phyloP scores from a whole-genome alignment of 495 filamentous ascomycete species.

The Penicillium atrosanguineum region DNA sequence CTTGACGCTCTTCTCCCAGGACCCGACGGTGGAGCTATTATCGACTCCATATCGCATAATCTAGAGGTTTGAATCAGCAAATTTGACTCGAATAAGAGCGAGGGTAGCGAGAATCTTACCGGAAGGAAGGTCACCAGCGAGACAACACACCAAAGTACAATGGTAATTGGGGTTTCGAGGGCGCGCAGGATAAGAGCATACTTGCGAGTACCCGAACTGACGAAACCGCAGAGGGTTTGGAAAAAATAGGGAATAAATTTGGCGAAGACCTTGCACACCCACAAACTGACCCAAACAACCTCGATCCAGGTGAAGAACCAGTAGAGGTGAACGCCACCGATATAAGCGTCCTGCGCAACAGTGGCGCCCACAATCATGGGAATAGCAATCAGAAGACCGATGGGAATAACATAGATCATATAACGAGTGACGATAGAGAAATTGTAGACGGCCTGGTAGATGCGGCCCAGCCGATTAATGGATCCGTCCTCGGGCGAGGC shows the following conservation, averaged over 20 bases:
- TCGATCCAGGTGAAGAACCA: conserved; percentile 92
- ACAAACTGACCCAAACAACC: conserved; percentile 83
- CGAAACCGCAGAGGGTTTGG: conserved; percentile 82
- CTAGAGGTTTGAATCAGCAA: conserved; percentile 20
- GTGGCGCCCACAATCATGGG: conserved; percentile 77
- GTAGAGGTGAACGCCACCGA: conserved; percentile 66
- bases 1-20: conserved; percentile 63
- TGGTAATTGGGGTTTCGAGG: conserved; percentile 78
- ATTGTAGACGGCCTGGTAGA: conserved; percentile 81
- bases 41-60: conserved; percentile 55
- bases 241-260: conserved; percentile 78
- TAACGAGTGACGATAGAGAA: conserved; percentile 88
- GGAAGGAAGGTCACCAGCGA: conserved; percentile 76
- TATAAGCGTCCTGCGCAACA: conserved; percentile 46
- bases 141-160: conserved; percentile 84
- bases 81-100: background rate
- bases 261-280: conserved; percentile 81
- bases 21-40: conserved; percentile 33
- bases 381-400: conserved; percentile 70
- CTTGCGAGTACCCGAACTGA: conserved; percentile 88
- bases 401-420: conserved; percentile 79
- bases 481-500: conserved; percentile 56
- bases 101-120: conserved; percentile 31
- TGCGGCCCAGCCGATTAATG: conserved; percentile 77
- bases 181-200: conserved; percentile 79